Percentiles rank a stretch among this genome's conserved stretches.
Evolutionary conservation across 2,329 filamentous ascomycete genomes (phyloP).

Genomic region (Thermoascus crustaceus): DNA sequence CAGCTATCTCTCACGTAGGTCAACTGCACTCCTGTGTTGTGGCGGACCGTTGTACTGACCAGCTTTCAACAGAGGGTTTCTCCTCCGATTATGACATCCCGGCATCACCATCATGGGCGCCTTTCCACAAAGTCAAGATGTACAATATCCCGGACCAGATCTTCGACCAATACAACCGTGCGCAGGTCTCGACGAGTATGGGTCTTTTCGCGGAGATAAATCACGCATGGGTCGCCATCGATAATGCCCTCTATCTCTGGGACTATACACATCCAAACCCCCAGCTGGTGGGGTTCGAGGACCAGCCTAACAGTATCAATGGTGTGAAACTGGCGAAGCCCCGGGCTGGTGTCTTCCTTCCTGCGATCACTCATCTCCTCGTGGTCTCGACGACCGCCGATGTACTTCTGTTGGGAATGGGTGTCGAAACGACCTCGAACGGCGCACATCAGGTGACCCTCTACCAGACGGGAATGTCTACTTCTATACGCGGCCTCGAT

Average conservation of each 20-base stretch:
- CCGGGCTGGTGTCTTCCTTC: constrained; percentile 77
- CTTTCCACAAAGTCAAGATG: constrained; percentile 78
- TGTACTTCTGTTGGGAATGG: constrained; percentile 78
- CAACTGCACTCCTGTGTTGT: constrained; percentile 2
- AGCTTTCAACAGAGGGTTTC: constrained; percentile 58
- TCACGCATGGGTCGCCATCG: constrained; percentile 91
- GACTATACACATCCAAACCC: constrained; percentile 92
- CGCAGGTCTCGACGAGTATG: constrained; percentile 84
- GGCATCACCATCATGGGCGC: constrained; percentile 62
- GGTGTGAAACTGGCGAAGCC: constrained; percentile 83
- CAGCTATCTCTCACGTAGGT: constrained; percentile 78
- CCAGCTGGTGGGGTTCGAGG: constrained; percentile 85
- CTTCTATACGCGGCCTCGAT: constrained; percentile 66
- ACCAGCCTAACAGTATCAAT: constrained; percentile 78
- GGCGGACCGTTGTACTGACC: constrained; percentile 20
- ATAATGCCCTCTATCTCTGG: constrained; percentile 95
- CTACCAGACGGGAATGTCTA: constrained; percentile 81
- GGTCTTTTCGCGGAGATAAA: constrained; percentile 91
- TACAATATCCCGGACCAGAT: constrained; percentile 88
- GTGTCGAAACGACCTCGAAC: constrained; percentile 53
- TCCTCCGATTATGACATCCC: constrained; percentile 88
- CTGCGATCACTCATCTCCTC: constrained; percentile 75
- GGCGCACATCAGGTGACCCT: constrained; percentile 67
- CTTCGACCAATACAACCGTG: constrained; percentile 83
- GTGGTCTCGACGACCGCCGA: constrained; percentile 82